Evolutionary conservation across 2,329 filamentous ascomycete genomes (phyloP), one percentile per base, ranked within the genome.

Genomic region (Aspergillus bombycis): DNA sequence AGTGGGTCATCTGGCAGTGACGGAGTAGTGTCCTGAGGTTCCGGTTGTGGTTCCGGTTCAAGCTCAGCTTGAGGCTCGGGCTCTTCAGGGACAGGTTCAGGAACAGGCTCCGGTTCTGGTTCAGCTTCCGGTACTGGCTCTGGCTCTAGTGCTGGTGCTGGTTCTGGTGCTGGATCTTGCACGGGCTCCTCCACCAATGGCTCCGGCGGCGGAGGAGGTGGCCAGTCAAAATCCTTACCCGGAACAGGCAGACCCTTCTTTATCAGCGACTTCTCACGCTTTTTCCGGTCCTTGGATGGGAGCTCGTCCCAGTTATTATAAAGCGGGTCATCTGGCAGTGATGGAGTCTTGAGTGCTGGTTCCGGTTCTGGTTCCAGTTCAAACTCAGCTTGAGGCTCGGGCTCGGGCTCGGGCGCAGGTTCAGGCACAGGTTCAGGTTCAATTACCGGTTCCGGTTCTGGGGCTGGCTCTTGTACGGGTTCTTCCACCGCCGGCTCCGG

Each of bases 1-100:
- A 76, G 66, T 53, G 79, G 75, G 43, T 79, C 77, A 34, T 78
- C 76, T 43, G 75, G 74, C 61, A 77, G 70, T 26, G 68, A 69
- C 10, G 72, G 73, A 5, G 72, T 28, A 28, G 26, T n/a, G n/a
- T n/a, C 69, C 34, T 67, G 60, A 26, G 65, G 61, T 46, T 72
- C 70, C 0, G 70, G 66, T 23, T 68, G 70, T 2, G 71, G 70
- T 21, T 73, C 66, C 0, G 69, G 67, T 14, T 64, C 70, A 4
- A 66, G 73, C 66, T 65, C 77, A 3, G 58, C 57, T 30, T 60
- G 61, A 36, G 54, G 59, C 16, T 67, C 58, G 10, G 64, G 67
- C 46, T 73, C 68, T 48, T 26, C 21, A 55, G 73, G 69, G 61
- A 77, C 69, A 66, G 73, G 65, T 70, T 76, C 72, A 0, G 65